phyloP scores from a whole-genome alignment of 139 green algal genomes.

The Micractinium sp. region DNA sequence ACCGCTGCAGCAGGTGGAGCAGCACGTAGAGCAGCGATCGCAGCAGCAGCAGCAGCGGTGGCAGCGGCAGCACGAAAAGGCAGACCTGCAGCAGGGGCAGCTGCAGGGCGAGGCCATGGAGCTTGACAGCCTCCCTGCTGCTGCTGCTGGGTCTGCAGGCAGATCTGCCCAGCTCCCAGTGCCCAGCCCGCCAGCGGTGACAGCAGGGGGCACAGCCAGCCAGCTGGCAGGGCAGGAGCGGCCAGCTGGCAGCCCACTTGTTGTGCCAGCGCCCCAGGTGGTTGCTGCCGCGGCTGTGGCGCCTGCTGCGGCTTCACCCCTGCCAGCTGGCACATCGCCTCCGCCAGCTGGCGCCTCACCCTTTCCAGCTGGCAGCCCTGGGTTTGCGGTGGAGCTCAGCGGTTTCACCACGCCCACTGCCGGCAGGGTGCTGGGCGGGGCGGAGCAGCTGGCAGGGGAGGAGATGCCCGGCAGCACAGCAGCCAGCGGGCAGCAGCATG shows the following conservation, averaged over 20 bases:
- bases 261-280: background rate
- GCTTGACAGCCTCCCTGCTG: background rate
- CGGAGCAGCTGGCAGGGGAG: background rate
- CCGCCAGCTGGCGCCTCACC: background rate
- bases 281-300: background rate
- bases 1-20: background rate
- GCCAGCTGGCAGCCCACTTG: background rate
- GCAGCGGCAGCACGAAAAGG: background rate
- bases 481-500: background rate
- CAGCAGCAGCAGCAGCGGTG: conserved; percentile 5
- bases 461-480: background rate
- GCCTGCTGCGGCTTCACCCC: background rate
- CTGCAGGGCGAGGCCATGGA: background rate
- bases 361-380: background rate
- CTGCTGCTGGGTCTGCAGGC: background rate
- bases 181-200: background rate
- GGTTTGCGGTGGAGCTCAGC: conserved; percentile 15
- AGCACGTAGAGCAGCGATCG: background rate
- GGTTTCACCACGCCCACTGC: conserved; percentile 24
- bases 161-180: background rate
- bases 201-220: background rate
- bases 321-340: no score
- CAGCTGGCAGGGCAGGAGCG: background rate
- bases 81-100: background rate
- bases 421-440: background rate